These are phyloP conservation scores for Shiraia bambusicola DNA, from an alignment of 2,329 filamentous ascomycete species.

Conservation along the genomic window DNA sequence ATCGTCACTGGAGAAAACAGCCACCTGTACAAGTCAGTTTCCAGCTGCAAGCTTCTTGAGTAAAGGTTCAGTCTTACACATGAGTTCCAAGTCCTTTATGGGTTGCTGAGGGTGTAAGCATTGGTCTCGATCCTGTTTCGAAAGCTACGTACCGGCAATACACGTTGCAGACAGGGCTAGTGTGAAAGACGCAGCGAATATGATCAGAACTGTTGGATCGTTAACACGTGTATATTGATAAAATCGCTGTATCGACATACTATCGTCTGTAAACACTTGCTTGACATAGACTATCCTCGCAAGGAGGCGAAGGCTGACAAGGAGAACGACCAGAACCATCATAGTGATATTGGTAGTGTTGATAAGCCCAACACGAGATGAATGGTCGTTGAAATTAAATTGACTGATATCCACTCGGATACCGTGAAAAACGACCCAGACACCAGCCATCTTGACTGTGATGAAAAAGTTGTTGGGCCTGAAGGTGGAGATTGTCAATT, in stretches of 20 bases:
- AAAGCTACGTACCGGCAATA: conserved; percentile 22
- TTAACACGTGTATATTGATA: background rate
- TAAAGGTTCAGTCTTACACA: conserved; percentile 14
- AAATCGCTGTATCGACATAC: conserved; percentile 8
- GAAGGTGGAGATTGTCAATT: background rate
- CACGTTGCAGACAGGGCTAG: conserved; percentile 24
- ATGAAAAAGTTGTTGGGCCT: conserved; percentile 4
- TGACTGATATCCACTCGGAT: conserved; percentile 21
- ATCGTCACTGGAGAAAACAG: background rate
- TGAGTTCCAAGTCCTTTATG: conserved; percentile 25
- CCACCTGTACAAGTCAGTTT: conserved; percentile 18
- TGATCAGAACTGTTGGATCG: conserved; percentile 22
- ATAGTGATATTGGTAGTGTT: conserved; percentile 19
- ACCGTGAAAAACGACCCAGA: conserved; percentile 10
- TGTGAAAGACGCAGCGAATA: conserved; percentile 26
- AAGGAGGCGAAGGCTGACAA: conserved; percentile 25
- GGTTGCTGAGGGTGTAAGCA: conserved; percentile 17
- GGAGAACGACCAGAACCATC: conserved; percentile 21
- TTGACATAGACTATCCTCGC: conserved; percentile 20
- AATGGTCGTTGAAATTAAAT: conserved; percentile 24
- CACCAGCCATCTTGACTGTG: background rate
- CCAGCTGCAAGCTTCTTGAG: conserved; percentile 17
- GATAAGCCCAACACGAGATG: conserved; percentile 17
- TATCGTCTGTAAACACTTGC: conserved; percentile 28
- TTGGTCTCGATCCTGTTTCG: background rate